Conservation (phyloP, 2,329 filamentous ascomycete genomes). For the Clonostachys rhizophaga region DNA sequence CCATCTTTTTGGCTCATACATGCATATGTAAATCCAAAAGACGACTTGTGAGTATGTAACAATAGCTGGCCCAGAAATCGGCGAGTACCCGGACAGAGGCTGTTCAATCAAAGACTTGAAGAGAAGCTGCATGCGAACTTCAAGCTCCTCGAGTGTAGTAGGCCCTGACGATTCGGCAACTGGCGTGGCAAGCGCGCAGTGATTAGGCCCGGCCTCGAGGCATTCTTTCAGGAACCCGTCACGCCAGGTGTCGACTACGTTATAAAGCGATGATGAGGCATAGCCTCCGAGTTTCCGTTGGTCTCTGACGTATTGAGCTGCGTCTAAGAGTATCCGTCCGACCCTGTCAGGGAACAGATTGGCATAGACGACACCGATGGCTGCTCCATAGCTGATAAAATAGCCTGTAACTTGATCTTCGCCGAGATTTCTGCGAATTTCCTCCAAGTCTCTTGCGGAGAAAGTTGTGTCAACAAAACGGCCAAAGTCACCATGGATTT, state of each 20-base stretch:
- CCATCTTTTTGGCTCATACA: constrained; percentile 40
- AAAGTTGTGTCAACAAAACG: constrained; percentile 40
- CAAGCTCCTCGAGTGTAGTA: constrained; percentile 27
- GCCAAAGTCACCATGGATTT: constrained; percentile 34
- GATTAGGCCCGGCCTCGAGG: constrained; percentile 35
- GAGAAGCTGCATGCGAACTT: constrained; percentile 30
- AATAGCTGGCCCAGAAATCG: constrained; percentile 31
- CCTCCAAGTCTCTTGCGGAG: constrained; percentile 42
- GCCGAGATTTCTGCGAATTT: constrained; percentile 37
- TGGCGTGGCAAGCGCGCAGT: constrained; percentile 36
- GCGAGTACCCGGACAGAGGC: constrained; percentile 30
- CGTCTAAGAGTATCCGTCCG: constrained; percentile 43
- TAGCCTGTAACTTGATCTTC: constrained; percentile 42
- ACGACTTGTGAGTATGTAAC: constrained; percentile 40
- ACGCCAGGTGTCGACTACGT: constrained; percentile 40
- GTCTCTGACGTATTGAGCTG: constrained; percentile 40
- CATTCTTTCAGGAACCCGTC: constrained; percentile 48
- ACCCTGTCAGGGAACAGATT: constrained; percentile 43
- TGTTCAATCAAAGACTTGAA: constrained; percentile 27
- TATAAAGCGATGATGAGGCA: constrained; percentile 41
- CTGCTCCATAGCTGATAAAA: constrained; percentile 46
- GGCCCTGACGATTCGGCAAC: constrained; percentile 6
- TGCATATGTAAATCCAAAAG: constrained; percentile 26
- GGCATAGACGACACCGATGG: constrained; percentile 46
- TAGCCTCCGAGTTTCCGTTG: constrained; percentile 39